Percentiles rank a stretch among this genome's conserved stretches.
phyloP scores from a whole-genome alignment of 2,329 filamentous ascomycete species.

The Pseudogymnoascus sp. region DNA sequence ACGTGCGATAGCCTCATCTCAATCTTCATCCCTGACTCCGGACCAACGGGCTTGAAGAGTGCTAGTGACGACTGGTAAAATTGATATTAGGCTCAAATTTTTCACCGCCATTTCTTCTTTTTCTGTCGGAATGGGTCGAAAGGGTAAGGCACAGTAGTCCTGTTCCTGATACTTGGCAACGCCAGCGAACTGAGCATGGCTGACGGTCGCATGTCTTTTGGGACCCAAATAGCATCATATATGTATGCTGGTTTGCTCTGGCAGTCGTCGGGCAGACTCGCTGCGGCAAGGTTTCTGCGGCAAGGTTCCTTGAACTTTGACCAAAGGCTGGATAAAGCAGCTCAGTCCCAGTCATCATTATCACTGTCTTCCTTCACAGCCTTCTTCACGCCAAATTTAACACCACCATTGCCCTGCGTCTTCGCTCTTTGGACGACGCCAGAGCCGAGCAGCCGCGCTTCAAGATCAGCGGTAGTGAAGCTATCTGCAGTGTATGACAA shows the following conservation, averaged over 20 bases:
- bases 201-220: background rate
- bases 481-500: slow-evolving; percentile 42
- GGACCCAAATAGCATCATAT: background rate
- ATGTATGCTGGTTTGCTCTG: background rate
- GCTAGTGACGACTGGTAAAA: background rate
- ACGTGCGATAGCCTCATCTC: background rate
- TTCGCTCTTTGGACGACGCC: slow-evolving; percentile 44
- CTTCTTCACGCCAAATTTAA: slow-evolving; percentile 25
- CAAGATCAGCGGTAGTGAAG: slow-evolving; percentile 46
- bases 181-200: background rate
- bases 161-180: background rate
- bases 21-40: background rate
- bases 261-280: background rate
- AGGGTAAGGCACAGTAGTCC: background rate
- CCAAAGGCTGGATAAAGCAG: background rate
- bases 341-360: slow-evolving; percentile 39
- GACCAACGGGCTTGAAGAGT: background rate
- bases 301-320: slow-evolving; percentile 7
- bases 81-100: background rate
- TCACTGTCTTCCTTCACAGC: slow-evolving; percentile 35
- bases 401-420: slow-evolving; percentile 36
- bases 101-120: background rate
- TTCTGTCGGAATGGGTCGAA: background rate
- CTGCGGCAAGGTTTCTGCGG: slow-evolving; percentile 6
- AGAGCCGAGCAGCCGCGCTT: slow-evolving; percentile 40